Base-by-base conservation (phyloP, 352 stramenopile genomes). In the Globisporangium takayamanum region DNA sequence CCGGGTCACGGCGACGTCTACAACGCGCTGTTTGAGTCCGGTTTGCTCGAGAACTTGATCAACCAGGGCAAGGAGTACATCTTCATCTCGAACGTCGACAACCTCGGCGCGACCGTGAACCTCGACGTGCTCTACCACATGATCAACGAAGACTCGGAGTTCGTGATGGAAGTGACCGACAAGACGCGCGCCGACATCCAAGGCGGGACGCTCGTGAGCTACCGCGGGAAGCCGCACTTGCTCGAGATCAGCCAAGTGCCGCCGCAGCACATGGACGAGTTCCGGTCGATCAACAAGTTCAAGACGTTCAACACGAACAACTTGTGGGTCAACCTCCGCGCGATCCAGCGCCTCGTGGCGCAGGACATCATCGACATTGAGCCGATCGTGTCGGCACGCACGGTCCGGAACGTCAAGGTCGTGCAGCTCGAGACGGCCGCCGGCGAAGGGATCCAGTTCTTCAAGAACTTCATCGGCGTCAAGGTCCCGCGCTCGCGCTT, bases 221-320 rank as follows among this genome's bases (percentile, higher is more conserved):
- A 97, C 78, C 78, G 84, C 52, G 86, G 86, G 46, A 96, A 96
- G 53, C 88, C 98, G 37, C 95, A 99, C 66, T 81, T 99, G 62
- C 78, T 98, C 28, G 97, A 99, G 79, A 96, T 92, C 54, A 98
- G 96, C 44, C 97, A 99, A 78, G 98, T 98, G 64, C 88, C 96
- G 7, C 74, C 92, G 25, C 82, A 97, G 48, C 95, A 99, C 67
- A 88, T 99, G 76, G 83, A 87, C 49, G 84, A 94, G 46, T 99
- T 99, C 60, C 80, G 84, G 25, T 84, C 82, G 60, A 95, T 98
- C 62, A 94, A 87, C 76, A 97, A 97, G 71, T 98, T 99, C 70
- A 79, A 92, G 51, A 99, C 94, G 59, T 99, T 99, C 85, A 99
- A 99, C 76, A 99, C 97, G 53, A 99, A 99, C 78, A 99, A 99